phyloP scores from a whole-genome alignment of 129 eudicot species.

The Cynara cardunculus region DNA sequence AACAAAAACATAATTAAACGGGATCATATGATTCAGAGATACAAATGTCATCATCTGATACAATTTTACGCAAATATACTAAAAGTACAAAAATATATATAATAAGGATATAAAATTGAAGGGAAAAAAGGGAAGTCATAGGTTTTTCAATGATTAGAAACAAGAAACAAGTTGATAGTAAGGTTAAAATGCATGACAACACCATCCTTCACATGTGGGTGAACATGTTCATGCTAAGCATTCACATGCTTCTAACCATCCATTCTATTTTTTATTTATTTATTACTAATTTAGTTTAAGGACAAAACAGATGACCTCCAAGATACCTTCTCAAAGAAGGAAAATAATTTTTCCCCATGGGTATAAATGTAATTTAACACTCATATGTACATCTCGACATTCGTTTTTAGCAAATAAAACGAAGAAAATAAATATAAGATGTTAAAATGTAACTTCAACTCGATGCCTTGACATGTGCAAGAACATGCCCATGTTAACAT shows the following conservation, averaged over 20 bases:
- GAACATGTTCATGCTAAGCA: conserved; percentile 26
- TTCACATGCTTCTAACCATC: conserved; percentile 32
- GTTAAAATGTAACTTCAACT: not conserved
- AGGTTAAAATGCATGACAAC: conserved; percentile 4
- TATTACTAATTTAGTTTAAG: not conserved
- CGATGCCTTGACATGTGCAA: not conserved
- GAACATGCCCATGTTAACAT: not conserved
- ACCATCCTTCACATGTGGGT: conserved; percentile 33
- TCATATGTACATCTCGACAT: not conserved
- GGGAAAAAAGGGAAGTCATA: not conserved
- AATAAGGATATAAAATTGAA: not conserved
- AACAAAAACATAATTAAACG: not conserved
- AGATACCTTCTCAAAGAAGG: not conserved
- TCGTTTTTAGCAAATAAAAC: not conserved
- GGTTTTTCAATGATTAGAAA: not conserved
- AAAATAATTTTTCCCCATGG: not conserved
- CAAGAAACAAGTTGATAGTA: not conserved
- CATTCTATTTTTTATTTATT: not conserved
- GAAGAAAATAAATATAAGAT: not conserved
- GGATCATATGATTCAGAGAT: not conserved
- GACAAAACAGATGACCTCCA: conserved; percentile 20
- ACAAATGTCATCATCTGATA: not conserved
- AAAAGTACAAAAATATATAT: not conserved
- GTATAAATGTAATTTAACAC: not conserved
- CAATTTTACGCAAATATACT: not conserved